A percentile compares a stretch with the other conserved stretches of the same genome.
phyloP scores from a whole-genome alignment of 371 early-diverging fungal genomes.

The Mucor indicus region DNA sequence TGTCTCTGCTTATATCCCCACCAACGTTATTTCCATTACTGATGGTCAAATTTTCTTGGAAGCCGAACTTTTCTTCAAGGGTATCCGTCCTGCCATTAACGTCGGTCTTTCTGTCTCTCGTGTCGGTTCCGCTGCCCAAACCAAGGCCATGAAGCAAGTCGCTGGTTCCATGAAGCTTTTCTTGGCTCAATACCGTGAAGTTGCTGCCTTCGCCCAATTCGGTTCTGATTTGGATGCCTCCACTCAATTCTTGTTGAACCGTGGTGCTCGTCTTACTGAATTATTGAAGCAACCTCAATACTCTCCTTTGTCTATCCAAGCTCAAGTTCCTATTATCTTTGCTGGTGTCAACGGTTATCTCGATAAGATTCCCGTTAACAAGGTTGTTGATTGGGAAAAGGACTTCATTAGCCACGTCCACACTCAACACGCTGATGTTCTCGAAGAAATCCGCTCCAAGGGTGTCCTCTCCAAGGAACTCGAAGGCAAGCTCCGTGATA shows the following conservation, averaged over 20 bases:
- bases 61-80: conserved; percentile 98
- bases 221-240: conserved; percentile 97
- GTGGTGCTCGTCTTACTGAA: conserved; percentile 97
- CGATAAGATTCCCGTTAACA: conserved; percentile 87
- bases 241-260: conserved; percentile 95
- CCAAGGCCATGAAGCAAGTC: conserved; percentile 98
- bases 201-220: conserved; percentile 98
- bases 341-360: conserved; percentile 97
- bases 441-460: conserved; percentile 83
- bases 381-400: conserved; percentile 87
- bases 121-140: conserved; percentile 97
- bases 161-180: conserved; percentile 97
- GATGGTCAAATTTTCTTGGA: conserved; percentile 92
- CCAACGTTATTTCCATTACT: conserved; percentile 98
- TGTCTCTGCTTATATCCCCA: conserved; percentile 97
- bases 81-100: conserved; percentile 96
- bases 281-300: conserved; percentile 94
- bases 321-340: conserved; percentile 91
- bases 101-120: conserved; percentile 98
- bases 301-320: conserved; percentile 88
- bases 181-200: conserved; percentile 98
- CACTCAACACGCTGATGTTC: conserved; percentile 79
- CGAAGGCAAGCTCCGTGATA: conserved; percentile 76
- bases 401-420: conserved; percentile 83
- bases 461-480: conserved; percentile 61